Conservation (phyloP, 2,329 filamentous ascomycete species). For the Sporothrix inflata region DNA sequence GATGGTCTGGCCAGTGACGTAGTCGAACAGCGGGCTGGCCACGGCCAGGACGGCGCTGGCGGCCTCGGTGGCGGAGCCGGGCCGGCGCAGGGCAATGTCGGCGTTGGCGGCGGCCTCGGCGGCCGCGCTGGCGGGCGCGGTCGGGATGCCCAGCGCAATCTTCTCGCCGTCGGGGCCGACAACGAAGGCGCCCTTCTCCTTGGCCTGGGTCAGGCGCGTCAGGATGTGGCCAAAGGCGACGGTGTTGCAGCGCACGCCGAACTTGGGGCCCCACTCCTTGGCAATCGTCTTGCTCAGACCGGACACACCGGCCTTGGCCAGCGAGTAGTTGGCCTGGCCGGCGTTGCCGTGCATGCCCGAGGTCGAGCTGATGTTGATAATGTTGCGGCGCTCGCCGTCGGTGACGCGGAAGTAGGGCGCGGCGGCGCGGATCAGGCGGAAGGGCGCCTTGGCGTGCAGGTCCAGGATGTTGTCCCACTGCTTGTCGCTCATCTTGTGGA, state of each 20-base stretch:
- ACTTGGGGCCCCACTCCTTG: slow-evolving; percentile 86
- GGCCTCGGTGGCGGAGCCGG: slow-evolving; percentile 79
- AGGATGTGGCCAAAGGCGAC: slow-evolving; percentile 82
- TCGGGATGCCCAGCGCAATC: slow-evolving; percentile 74
- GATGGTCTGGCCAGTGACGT: slow-evolving; percentile 85
- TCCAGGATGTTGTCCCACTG: slow-evolving; percentile 89
- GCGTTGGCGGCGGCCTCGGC: slow-evolving; percentile 51
- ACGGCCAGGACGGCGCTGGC: slow-evolving; percentile 77
- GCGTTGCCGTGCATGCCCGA: slow-evolving; percentile 84
- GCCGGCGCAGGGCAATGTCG: slow-evolving; percentile 78
- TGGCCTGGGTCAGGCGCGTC: slow-evolving; percentile 79
- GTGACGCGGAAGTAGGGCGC: slow-evolving; percentile 86
- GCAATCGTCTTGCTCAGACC: slow-evolving; percentile 88
- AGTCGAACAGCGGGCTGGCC: slow-evolving; percentile 79
- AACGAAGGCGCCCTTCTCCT: slow-evolving; percentile 81
- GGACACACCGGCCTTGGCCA: slow-evolving; percentile 81
- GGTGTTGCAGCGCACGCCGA: slow-evolving; percentile 81
- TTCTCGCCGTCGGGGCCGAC: slow-evolving; percentile 75
- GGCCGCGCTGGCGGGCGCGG: slow-evolving; percentile 50
- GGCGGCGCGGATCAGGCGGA: slow-evolving; percentile 78
- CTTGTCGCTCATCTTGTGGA: slow-evolving; percentile 89
- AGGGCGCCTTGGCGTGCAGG: slow-evolving; percentile 82
- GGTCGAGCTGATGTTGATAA: slow-evolving; percentile 84
- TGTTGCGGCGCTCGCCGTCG: slow-evolving; percentile 75
- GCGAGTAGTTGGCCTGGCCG: slow-evolving; percentile 86